phyloP scores from a whole-genome alignment of 75 land plant genomes.

The Sequoia sempervirens region DNA sequence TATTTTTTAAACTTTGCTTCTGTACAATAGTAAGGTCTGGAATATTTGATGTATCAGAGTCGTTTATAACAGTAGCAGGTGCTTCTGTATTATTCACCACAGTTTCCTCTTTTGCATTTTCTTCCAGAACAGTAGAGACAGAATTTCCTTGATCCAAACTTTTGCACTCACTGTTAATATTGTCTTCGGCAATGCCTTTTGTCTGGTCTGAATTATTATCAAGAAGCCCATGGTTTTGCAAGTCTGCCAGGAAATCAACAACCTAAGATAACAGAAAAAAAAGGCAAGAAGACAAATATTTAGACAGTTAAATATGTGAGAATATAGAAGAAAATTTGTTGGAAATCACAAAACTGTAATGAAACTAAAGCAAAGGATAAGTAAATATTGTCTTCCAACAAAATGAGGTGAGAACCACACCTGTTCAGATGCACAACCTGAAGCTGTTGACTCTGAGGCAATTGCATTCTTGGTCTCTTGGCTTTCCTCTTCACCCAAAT shows the following conservation, averaged over 20 bases:
- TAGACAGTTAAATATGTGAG: background rate
- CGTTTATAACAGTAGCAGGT: background rate
- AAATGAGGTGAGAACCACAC: constrained; percentile 17
- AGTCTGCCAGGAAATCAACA: constrained; percentile 36
- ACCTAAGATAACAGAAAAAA: constrained; percentile 26
- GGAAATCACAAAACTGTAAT: background rate
- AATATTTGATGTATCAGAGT: background rate
- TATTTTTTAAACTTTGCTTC: constrained; percentile 22
- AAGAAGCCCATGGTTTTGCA: constrained; percentile 32
- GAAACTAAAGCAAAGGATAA: background rate
- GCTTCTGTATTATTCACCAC: background rate
- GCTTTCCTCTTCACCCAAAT: constrained; percentile 43
- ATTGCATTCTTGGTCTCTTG: constrained; percentile 1
- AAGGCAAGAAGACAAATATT: background rate
- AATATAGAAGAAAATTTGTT: background rate
- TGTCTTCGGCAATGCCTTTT: background rate
- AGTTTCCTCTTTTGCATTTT: constrained; percentile 14
- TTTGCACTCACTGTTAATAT: background rate
- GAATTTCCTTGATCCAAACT: background rate
- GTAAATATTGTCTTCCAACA: background rate
- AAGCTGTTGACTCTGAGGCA: background rate
- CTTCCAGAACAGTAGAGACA: background rate
- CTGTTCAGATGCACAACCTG: constrained; percentile 38
- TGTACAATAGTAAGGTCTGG: constrained; percentile 17
- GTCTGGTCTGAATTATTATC: background rate